A percentile compares a stretch with the other conserved stretches of the same genome.
phyloP scores from a whole-genome alignment of 768 basidiomycete species.

The Macrolepiota fuliginosa region DNA sequence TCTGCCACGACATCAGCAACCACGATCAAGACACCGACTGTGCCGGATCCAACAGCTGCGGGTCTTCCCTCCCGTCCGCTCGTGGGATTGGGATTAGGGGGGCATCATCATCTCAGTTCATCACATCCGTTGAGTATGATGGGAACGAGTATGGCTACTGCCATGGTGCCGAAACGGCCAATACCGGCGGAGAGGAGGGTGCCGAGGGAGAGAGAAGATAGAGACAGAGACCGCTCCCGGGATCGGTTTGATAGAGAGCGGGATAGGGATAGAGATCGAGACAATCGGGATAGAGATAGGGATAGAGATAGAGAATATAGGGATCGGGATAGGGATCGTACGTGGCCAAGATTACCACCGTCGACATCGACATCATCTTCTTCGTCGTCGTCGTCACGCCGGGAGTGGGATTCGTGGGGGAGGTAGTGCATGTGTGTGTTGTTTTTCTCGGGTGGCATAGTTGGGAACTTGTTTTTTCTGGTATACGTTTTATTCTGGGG shows the following conservation, averaged over 20 bases:
- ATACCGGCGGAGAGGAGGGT: not conserved
- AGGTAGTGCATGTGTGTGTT: too few species aligned
- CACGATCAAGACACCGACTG: not conserved
- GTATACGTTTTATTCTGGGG: too few species aligned
- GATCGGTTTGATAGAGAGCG: not conserved
- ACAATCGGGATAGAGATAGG: not conserved
- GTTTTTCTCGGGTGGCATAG: not conserved
- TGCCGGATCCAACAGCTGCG: not conserved
- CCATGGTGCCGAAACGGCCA: not conserved
- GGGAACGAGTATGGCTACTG: conserved; percentile 3
- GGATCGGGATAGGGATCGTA: conserved; percentile 1
- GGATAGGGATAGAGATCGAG: not conserved
- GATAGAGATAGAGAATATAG: not conserved
- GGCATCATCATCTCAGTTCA: not conserved
- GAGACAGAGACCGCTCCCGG: not conserved
- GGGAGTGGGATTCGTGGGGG: not conserved
- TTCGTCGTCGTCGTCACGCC: not conserved
- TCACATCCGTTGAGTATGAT: conserved; percentile 3
- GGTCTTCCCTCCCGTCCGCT: not conserved
- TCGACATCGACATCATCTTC: not conserved
- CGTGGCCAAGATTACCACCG: not conserved
- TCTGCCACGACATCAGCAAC: not conserved
- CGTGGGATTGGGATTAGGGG: not conserved
- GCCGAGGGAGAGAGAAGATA: not conserved
- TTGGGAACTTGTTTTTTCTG: too few species aligned